These are phyloP conservation scores for Verticillium longisporum DNA, from an alignment of 2,329 filamentous ascomycete species.

Conservation along the genomic window DNA sequence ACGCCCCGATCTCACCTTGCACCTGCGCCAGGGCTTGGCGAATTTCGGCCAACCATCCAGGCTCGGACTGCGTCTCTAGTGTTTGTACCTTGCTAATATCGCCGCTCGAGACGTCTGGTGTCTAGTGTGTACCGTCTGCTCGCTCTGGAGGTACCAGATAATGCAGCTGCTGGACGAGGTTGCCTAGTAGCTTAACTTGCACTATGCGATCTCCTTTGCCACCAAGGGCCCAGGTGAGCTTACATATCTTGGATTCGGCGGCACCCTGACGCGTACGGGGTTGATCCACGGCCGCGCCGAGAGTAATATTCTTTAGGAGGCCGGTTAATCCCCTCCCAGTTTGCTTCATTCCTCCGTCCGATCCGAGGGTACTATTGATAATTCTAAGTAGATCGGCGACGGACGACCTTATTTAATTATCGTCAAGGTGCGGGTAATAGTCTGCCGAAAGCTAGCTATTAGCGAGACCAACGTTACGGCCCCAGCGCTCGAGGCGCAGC, in stretches of 20 bases:
- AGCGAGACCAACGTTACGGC: slow-evolving; percentile 11
- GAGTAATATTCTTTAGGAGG: neutral
- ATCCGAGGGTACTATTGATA: neutral
- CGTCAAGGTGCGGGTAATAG: slow-evolving; percentile 7
- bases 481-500: slow-evolving; percentile 16
- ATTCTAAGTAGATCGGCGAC: slow-evolving; percentile 5
- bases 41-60: neutral
- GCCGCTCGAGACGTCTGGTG: neutral
- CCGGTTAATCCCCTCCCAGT: neutral
- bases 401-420: neutral
- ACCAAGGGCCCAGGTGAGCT: slow-evolving; percentile 6
- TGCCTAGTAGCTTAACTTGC: slow-evolving; percentile 5
- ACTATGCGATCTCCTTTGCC: slow-evolving; percentile 6
- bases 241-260: slow-evolving; percentile 3
- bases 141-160: slow-evolving; percentile 2
- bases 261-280: neutral
- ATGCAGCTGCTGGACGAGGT: slow-evolving; percentile 8
- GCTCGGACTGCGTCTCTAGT: neutral
- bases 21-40: neutral
- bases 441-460: neutral
- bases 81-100: neutral
- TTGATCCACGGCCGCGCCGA: too few species aligned
- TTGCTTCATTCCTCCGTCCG: neutral
- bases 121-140: neutral
- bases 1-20: neutral